Evolutionary conservation across 2,329 filamentous ascomycete species (phyloP).

Genomic region (Ophiocordyceps robertsii): DNA sequence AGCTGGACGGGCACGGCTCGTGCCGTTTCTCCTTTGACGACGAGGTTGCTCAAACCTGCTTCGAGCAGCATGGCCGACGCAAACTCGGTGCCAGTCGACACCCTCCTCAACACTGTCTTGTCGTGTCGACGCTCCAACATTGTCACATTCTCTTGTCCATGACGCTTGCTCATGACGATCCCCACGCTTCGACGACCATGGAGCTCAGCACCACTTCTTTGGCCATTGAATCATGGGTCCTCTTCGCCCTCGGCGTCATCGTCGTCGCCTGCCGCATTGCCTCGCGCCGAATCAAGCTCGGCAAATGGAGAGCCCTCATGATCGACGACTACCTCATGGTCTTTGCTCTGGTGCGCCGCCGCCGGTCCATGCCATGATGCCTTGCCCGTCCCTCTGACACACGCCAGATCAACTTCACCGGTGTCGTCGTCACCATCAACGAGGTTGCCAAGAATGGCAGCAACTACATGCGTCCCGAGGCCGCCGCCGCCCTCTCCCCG

Average conservation of each 20-base stretch:
- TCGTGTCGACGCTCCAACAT: too few species aligned
- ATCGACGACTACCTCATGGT: conserved; percentile 45
- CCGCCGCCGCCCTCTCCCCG: conserved; percentile 27
- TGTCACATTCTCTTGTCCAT: too few species aligned
- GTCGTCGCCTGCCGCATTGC: conserved; percentile 12
- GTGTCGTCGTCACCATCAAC: conserved; percentile 27
- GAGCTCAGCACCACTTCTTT: conserved; percentile 11
- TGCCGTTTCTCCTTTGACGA: too few species aligned
- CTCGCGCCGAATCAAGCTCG: conserved; percentile 23
- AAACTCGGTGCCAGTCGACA: too few species aligned
- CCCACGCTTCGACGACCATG: conserved; percentile 7
- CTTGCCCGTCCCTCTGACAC: neutral
- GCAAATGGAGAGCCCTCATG: conserved; percentile 32
- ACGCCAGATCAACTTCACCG: conserved; percentile 12
- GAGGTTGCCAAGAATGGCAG: conserved; percentile 28
- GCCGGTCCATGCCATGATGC: neutral
- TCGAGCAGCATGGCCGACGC: too few species aligned
- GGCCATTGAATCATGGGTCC: conserved; percentile 16
- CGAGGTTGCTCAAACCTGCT: too few species aligned
- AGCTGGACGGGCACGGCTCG: too few species aligned
- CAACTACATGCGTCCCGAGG: conserved; percentile 26
- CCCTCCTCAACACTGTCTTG: too few species aligned
- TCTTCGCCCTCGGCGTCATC: conserved; percentile 13
- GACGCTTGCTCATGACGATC: neutral
- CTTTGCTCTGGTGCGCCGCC: conserved; percentile 25